Conservation (phyloP, 2,329 filamentous ascomycete genomes). For the Dactylellina drechsleri region DNA sequence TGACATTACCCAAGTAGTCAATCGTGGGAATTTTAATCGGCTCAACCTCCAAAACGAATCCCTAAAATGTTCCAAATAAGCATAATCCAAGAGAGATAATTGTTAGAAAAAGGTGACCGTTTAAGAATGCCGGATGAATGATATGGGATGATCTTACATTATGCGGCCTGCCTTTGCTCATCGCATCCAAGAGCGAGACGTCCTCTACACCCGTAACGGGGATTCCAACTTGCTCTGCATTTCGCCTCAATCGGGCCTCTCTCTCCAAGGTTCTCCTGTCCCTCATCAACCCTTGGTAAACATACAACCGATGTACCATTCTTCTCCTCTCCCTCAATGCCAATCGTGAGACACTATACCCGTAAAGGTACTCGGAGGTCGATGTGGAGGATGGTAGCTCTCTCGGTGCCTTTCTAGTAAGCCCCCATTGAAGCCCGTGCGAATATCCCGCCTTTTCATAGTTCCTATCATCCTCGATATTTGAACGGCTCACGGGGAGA, state of each 20-base stretch:
- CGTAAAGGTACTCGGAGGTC: slow-evolving; percentile 43
- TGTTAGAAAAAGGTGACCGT: not conserved
- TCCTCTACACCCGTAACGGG: slow-evolving; percentile 70
- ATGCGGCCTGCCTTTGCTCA: slow-evolving; percentile 84
- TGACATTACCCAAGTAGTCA: slow-evolving; percentile 69
- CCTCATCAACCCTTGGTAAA: slow-evolving; percentile 72
- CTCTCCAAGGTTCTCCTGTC: slow-evolving; percentile 63
- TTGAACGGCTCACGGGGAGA: too few species aligned
- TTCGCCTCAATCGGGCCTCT: slow-evolving; percentile 63
- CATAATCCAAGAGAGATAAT: not conserved
- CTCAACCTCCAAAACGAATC: slow-evolving; percentile 85
- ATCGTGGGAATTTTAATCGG: slow-evolving; percentile 79
- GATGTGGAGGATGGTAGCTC: not conserved
- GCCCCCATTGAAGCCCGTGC: not conserved
- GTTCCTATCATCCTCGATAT: not conserved
- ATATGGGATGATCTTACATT: slow-evolving; percentile 66
- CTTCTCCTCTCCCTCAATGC: slow-evolving; percentile 76
- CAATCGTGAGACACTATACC: slow-evolving; percentile 39
- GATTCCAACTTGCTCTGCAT: slow-evolving; percentile 67
- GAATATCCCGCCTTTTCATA: too few species aligned
- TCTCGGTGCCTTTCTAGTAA: slow-evolving; percentile 22
- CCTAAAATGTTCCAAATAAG: slow-evolving; percentile 61
- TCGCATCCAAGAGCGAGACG: slow-evolving; percentile 71
- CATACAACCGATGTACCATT: slow-evolving; percentile 84
- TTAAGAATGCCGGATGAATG: too few species aligned